A percentile compares a stretch with the other conserved stretches of the same genome.
Evolutionary conservation across 1,284 basidiomycete species (phyloP).

Genomic region (Ustilago sp.): DNA sequence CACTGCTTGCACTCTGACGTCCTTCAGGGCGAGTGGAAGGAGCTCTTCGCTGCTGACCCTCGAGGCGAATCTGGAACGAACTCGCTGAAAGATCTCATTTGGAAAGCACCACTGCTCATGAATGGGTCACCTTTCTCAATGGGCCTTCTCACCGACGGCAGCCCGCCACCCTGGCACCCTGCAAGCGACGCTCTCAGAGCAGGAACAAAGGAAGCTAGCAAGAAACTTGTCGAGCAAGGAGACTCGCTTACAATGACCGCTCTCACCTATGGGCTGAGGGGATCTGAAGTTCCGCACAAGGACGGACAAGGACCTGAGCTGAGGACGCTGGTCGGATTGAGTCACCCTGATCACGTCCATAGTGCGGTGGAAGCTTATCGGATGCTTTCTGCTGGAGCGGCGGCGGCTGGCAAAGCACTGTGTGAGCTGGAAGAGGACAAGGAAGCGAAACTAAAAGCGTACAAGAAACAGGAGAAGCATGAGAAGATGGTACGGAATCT

Average conservation of each 20-base stretch:
- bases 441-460: slow-evolving; percentile 17
- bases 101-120: slow-evolving; percentile 75
- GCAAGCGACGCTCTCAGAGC: slow-evolving; percentile 75
- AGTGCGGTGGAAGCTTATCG: slow-evolving; percentile 60
- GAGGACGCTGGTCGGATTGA: slow-evolving; percentile 64
- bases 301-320: slow-evolving; percentile 31
- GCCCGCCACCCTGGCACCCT: slow-evolving; percentile 86
- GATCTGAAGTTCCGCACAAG: slow-evolving; percentile 35
- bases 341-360: slow-evolving; percentile 66
- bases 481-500: slow-evolving; percentile 30
- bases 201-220: slow-evolving; percentile 67
- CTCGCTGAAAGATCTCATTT: slow-evolving; percentile 25
- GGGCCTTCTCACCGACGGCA: slow-evolving; percentile 81
- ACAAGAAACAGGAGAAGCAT: slow-evolving; percentile 30
- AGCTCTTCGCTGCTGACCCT: slow-evolving; percentile 49
- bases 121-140: slow-evolving; percentile 91
- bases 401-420: slow-evolving; percentile 17
- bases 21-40: slow-evolving; percentile 49
- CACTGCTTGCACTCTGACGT: slow-evolving; percentile 66
- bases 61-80: slow-evolving; percentile 5
- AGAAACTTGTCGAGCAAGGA: slow-evolving; percentile 29
- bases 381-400: slow-evolving; percentile 36
- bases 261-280: slow-evolving; percentile 59
- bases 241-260: slow-evolving; percentile 56
- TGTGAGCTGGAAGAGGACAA: slow-evolving; percentile 5